Percentiles rank a stretch among this genome's conserved stretches.
phyloP scores from a whole-genome alignment of 2,329 filamentous ascomycete species.

The Emmonsiellopsis sp. region DNA sequence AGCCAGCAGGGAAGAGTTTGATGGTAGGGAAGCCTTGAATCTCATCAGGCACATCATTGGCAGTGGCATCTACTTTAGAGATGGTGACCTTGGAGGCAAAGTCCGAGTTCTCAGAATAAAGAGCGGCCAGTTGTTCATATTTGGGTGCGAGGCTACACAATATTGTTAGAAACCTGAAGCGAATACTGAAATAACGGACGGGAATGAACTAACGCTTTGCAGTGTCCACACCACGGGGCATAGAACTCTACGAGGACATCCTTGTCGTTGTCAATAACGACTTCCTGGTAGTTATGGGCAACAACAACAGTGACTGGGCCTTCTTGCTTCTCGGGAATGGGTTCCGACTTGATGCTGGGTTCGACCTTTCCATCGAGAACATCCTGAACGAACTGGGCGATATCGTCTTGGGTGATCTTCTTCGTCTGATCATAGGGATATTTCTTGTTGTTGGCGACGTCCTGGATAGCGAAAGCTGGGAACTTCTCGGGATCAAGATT shows the following conservation, averaged over 20 bases:
- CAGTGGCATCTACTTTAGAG: constrained; percentile 90
- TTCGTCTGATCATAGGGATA: constrained; percentile 83
- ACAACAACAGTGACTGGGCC: constrained; percentile 81
- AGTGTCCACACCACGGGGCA: constrained; percentile 72
- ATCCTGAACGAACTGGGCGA: constrained; percentile 76
- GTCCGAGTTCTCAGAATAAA: constrained; percentile 43
- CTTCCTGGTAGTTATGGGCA: constrained; percentile 83
- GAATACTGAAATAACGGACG: constrained; percentile 6
- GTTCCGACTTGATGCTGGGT: constrained; percentile 97
- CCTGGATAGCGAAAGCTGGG: constrained; percentile 96
- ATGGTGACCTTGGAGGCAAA: constrained; percentile 52
- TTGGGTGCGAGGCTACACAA: constrained; percentile 49
- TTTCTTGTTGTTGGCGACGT: constrained; percentile 91
- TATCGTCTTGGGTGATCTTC: constrained; percentile 62
- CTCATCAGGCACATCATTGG: constrained; percentile 94
- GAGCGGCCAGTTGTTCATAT: constrained; percentile 53
- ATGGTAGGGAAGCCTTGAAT: constrained; percentile 98
- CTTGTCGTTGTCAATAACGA: constrained; percentile 90
- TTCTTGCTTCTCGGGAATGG: constrained; percentile 86
- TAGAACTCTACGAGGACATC: constrained; percentile 98
- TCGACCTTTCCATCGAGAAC: constrained; percentile 81
- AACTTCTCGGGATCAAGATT: constrained; percentile 94
- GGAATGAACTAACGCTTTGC: constrained; percentile 46
- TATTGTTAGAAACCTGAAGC: constrained; percentile 3
- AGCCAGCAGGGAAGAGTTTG: constrained; percentile 89